Evolutionary conservation across 2,329 filamentous ascomycete species (phyloP).

Genomic region (Elsinoe necatrix): DNA sequence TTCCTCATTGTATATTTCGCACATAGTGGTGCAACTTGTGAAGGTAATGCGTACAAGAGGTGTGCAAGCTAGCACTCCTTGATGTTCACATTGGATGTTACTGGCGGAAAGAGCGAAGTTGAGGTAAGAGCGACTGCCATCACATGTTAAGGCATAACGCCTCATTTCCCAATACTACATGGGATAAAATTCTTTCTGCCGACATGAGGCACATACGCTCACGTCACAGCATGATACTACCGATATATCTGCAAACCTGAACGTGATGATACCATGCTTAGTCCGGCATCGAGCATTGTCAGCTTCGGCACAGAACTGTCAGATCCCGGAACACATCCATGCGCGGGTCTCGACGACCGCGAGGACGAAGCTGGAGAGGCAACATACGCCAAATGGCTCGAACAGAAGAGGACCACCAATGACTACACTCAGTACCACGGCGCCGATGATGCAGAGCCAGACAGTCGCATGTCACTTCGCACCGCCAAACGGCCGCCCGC

Average conservation of each 20-base stretch:
- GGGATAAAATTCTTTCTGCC: background rate
- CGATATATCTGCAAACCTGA: too few relatives aligned
- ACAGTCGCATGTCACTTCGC: background rate
- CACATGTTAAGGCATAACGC: background rate
- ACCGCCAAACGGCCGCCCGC: background rate
- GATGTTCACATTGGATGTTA: too few relatives aligned
- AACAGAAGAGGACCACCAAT: background rate
- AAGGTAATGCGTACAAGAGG: too few relatives aligned
- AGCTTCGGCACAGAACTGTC: background rate
- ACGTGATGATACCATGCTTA: background rate
- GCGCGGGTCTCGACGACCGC: background rate
- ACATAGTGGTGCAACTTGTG: too few relatives aligned
- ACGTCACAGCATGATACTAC: background rate
- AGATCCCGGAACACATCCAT: background rate
- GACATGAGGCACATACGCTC: background rate
- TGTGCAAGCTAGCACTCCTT: too few relatives aligned
- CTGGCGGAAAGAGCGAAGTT: too few relatives aligned
- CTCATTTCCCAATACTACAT: background rate
- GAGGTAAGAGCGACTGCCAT: slow-evolving; percentile 1
- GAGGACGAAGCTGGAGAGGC: background rate
- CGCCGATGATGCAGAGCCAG: background rate
- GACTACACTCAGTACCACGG: background rate
- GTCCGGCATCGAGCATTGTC: background rate
- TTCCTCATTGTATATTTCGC: too few relatives aligned
- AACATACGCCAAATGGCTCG: background rate